A percentile compares a stretch with the other conserved stretches of the same genome.
These are phyloP conservation scores for Rhodofomes roseus DNA, from an alignment of 1,284 basidiomycete genomes.

Conservation along the genomic window DNA sequence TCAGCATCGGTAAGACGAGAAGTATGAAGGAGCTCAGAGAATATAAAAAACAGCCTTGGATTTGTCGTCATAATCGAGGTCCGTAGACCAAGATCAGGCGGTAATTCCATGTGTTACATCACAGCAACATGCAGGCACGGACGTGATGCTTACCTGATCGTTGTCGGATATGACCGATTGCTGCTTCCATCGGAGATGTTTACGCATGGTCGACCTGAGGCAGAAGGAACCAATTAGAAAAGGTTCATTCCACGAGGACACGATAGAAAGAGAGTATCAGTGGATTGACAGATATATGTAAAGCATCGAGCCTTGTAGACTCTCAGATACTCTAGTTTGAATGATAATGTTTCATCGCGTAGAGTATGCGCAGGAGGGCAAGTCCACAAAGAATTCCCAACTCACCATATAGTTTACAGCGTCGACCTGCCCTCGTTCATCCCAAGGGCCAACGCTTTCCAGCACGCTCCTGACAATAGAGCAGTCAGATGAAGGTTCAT, in stretches of 20 bases:
- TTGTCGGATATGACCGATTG: background rate
- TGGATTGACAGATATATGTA: slow-evolving; percentile 58
- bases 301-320: slow-evolving; percentile 59
- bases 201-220: background rate
- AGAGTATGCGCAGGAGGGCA: slow-evolving; percentile 1
- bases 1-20: slow-evolving; percentile 5
- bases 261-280: slow-evolving; percentile 38
- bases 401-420: slow-evolving; percentile 6
- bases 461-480: background rate
- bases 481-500: background rate
- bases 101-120: slow-evolving; percentile 63
- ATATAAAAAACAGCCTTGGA: slow-evolving; percentile 73
- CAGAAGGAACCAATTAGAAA: background rate
- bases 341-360: slow-evolving; percentile 55
- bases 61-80: slow-evolving; percentile 53
- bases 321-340: slow-evolving; percentile 92
- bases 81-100: slow-evolving; percentile 54
- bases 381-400: slow-evolving; percentile 2
- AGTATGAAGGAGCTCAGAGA: slow-evolving; percentile 37
- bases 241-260: background rate
- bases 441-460: too few species aligned
- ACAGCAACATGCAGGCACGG: slow-evolving; percentile 6
- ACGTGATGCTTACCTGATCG: background rate
- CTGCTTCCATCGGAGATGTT: background rate
- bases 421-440: too few species aligned